These are phyloP conservation scores for Herpetospermum pedunculosum DNA, from an alignment of 306 rosid species.

Conservation along the genomic window DNA sequence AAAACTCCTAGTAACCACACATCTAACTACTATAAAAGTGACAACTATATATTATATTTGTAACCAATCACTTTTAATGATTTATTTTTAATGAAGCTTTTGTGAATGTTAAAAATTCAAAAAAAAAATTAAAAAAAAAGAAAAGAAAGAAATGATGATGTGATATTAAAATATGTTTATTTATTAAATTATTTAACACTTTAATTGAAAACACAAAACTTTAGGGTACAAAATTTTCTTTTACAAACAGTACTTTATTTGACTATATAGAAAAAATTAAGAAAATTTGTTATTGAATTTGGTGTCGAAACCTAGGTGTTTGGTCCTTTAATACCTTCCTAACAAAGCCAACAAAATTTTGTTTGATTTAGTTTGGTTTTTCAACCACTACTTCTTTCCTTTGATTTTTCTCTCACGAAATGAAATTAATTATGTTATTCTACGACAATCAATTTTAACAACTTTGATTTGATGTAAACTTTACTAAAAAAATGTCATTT, in stretches of 20 bases:
- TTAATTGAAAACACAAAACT: not conserved
- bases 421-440: not conserved
- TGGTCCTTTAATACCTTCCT: not conserved
- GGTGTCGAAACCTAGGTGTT: not conserved
- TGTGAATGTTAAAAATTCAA: too few relatives aligned
- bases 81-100: too few relatives aligned
- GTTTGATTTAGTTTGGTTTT: not conserved
- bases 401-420: not conserved
- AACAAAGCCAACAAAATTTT: not conserved
- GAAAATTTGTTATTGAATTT: not conserved
- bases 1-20: too few relatives aligned
- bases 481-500: not conserved
- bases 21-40: too few relatives aligned
- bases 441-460: not conserved
- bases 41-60: too few relatives aligned
- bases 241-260: not conserved
- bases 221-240: not conserved
- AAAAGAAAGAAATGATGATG: too few relatives aligned
- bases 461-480: conserved; percentile 4
- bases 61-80: too few relatives aligned
- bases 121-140: too few relatives aligned
- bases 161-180: too few relatives aligned
- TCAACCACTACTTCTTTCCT: not conserved
- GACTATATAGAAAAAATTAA: not conserved
- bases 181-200: too few relatives aligned